Evolutionary conservation across 2,329 filamentous ascomycete species (phyloP).

Genomic region (Arachnopeziza araneosa): DNA sequence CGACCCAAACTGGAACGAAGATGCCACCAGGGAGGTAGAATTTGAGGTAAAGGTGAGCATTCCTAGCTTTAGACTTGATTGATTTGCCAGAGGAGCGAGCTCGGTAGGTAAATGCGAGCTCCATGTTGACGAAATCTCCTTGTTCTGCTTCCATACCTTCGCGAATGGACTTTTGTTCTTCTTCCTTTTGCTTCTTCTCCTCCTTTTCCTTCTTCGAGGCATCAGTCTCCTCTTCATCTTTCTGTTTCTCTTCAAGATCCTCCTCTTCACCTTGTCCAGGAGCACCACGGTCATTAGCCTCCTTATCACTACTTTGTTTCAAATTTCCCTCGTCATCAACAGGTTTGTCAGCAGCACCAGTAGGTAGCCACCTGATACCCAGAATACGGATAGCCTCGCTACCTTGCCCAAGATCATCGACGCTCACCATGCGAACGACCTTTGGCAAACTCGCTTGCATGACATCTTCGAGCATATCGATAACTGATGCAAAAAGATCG

Average conservation of each 20-base stretch:
- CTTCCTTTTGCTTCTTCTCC: constrained; percentile 17
- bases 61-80: constrained; percentile 58
- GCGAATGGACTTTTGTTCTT: constrained; percentile 31
- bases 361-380: constrained; percentile 67
- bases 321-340: constrained; percentile 55
- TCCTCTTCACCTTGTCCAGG: constrained; percentile 30
- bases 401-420: constrained; percentile 71
- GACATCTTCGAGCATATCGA: constrained; percentile 70
- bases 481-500: constrained; percentile 62
- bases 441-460: constrained; percentile 72
- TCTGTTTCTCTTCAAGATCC: constrained; percentile 27
- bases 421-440: constrained; percentile 66
- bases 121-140: constrained; percentile 72
- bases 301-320: constrained; percentile 32
- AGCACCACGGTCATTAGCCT: constrained; percentile 46
- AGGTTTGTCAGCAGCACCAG: constrained; percentile 59
- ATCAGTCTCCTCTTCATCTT: constrained; percentile 32
- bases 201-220: constrained; percentile 28
- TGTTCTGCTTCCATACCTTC: constrained; percentile 71
- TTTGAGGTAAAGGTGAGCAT: constrained; percentile 66
- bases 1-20: constrained; percentile 64
- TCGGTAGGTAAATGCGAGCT: constrained; percentile 69
- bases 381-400: constrained; percentile 66
- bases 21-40: constrained; percentile 60
- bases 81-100: constrained; percentile 55